These are phyloP conservation scores for Cercospora sojina DNA, from an alignment of 2,329 filamentous ascomycete genomes.

Conservation along the genomic window DNA sequence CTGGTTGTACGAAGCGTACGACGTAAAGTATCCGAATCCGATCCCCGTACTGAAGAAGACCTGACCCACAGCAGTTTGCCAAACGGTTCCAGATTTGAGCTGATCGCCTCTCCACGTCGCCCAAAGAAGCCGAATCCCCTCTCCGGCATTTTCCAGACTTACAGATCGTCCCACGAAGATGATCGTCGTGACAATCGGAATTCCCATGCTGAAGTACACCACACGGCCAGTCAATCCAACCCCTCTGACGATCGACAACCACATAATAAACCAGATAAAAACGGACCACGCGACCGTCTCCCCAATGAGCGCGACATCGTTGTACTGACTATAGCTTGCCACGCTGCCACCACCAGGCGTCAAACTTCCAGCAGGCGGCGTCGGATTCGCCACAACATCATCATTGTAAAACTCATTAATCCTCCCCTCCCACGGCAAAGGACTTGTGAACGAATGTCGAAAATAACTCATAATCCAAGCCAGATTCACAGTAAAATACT, in stretches of 20 bases:
- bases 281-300: slow-evolving; percentile 60
- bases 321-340: slow-evolving; percentile 49
- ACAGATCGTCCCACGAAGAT: slow-evolving; percentile 56
- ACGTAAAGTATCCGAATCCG: slow-evolving; percentile 52
- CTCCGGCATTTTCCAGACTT: slow-evolving; percentile 55
- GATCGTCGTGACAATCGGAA: slow-evolving; percentile 58
- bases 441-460: slow-evolving; percentile 55
- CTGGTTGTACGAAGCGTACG: slow-evolving; percentile 58
- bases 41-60: slow-evolving; percentile 61
- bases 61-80: slow-evolving; percentile 61
- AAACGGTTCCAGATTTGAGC: slow-evolving; percentile 53
- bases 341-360: slow-evolving; percentile 42
- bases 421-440: slow-evolving; percentile 54
- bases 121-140: slow-evolving; percentile 53
- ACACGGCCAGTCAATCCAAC: slow-evolving; percentile 59
- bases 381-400: slow-evolving; percentile 52
- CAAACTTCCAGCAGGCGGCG: slow-evolving; percentile 42
- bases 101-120: slow-evolving; percentile 52
- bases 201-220: slow-evolving; percentile 62
- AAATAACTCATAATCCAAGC: slow-evolving; percentile 63
- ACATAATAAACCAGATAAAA: slow-evolving; percentile 61
- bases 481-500: slow-evolving; percentile 58
- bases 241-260: slow-evolving; percentile 60
- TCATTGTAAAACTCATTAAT: slow-evolving; percentile 55
- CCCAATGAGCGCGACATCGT: slow-evolving; percentile 49